Base-by-base conservation (phyloP, 192 early-diverging fungal genomes). In the Rhizophagus prolifer region DNA sequence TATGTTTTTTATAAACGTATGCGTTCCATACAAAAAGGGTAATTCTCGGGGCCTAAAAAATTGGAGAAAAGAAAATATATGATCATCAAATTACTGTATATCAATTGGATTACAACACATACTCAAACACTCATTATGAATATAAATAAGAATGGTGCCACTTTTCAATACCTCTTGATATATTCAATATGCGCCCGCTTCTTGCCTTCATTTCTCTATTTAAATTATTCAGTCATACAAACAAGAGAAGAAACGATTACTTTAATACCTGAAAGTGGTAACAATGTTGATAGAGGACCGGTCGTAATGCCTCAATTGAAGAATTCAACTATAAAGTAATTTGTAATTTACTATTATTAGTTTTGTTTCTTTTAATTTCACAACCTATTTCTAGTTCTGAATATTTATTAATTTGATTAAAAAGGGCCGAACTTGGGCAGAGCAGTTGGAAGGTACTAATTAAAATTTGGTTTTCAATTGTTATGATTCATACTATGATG, bases 351-450 rank as follows among this genome's bases (percentile, higher is more conserved):
- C 16, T 23, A 46, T 64, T 25, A 58, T 34, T 6, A 38, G 6
- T 38, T 64, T 61, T 44, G 21, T 28, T 8, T 50, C 7, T 6
- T 30, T 50, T 44, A 63, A 46, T 60, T 30, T 44, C 14, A 7
- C 50, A 63, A 36, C 3, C 38, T 47, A 38, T 47, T 31, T 74
- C 25, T 21, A 68, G 23, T 61, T 26, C 58, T 47, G 9, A 31
- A 50, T 14, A 61, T 30, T n/a, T 54, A 50, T 70, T 13, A 21
- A 28, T 13, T 54, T 26, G 58, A 23, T 36, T 41, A 38, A 26
- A 69, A 76, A 95, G 93, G 80, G 95, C 94, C 6, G 93, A 97
- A 78, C 86, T 98, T 26, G 97, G 97, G 5, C 86, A 93, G 31
- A 83, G 93, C 7, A 92, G 95, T 3, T 98, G 97, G 97, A 92